These are phyloP conservation scores for Pyrus betulifolia DNA, from an alignment of 306 rosid species.

Conservation along the genomic window DNA sequence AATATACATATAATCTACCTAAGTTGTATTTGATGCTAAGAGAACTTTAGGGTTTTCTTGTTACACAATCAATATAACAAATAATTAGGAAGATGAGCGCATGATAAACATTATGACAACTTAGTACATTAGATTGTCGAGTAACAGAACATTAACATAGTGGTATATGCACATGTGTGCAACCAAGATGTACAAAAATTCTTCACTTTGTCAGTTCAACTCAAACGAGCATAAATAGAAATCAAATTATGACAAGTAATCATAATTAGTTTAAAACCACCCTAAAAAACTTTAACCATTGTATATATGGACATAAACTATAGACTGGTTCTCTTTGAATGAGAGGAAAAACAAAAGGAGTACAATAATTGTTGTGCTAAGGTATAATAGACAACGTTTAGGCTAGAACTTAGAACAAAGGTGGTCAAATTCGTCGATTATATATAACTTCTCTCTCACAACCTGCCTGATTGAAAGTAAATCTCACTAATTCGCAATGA, in stretches of 20 bases:
- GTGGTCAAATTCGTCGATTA: neutral
- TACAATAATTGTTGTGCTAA: neutral
- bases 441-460: neutral
- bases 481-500: neutral
- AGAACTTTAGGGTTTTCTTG: neutral
- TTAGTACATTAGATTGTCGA: too few relatives aligned
- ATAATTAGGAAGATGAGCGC: neutral
- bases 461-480: neutral
- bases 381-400: neutral
- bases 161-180: neutral
- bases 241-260: neutral
- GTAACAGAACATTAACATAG: too few relatives aligned
- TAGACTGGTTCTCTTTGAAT: neutral
- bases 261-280: neutral
- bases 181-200: neutral
- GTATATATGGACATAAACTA: too few relatives aligned
- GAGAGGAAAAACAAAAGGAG: neutral
- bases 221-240: neutral
- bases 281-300: neutral
- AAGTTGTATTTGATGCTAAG: neutral
- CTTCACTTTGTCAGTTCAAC: neutral
- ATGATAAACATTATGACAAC: neutral
- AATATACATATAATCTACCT: neutral
- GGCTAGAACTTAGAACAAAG: neutral
- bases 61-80: neutral